Evolutionary conservation across 768 basidiomycete species (phyloP), one percentile per base, ranked within the genome.

Genomic region (Leccinum boreale): DNA sequence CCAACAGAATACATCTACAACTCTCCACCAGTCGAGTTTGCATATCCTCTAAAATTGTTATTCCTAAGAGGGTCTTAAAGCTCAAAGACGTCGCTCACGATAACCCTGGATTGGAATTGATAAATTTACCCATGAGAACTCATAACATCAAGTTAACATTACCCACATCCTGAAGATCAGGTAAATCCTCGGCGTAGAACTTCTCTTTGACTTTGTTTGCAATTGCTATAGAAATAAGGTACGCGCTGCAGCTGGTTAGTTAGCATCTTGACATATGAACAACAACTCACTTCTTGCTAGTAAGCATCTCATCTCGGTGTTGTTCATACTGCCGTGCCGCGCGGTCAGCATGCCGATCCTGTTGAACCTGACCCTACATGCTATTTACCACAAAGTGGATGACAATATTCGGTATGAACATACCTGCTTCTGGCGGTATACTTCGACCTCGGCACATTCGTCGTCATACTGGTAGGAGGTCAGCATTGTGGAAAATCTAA

Each of bases 401-500:
- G 39, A 36, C 14, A 56, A 50, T 24, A 44, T 47, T 28, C n/a
- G 12, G 26, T 46, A 53, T 5, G 15, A 50, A 56, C 58, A 53
- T 61, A 66, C 91, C 82, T 92, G 90, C 73, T 92, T 93, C 77
- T 90, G 89, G 50, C 88, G 85, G 65, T 84, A 81, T 21, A 78
- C 70, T 65, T 90, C 89, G 21, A 89, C 82, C 69, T 92, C 90
- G 15, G 67, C 66, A 68, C 92, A 93, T 62, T 90, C 85, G 28
- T 85, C 86, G 62, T 92, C 87, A 65, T 93, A 93, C 91, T 93
- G 60, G 46, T 48, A 45, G 19, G 60, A 54, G 21, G 53, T 63
- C 50, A 66, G 49, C 52, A 62, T 31, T 26, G 36, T 8, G 26
- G 26, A 50, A 35, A 33, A 0, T 21, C 28, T 26, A 53, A 35